These are phyloP conservation scores for Penicillium crustosum DNA, from an alignment of 2,329 filamentous ascomycete species.

Conservation along the genomic window DNA sequence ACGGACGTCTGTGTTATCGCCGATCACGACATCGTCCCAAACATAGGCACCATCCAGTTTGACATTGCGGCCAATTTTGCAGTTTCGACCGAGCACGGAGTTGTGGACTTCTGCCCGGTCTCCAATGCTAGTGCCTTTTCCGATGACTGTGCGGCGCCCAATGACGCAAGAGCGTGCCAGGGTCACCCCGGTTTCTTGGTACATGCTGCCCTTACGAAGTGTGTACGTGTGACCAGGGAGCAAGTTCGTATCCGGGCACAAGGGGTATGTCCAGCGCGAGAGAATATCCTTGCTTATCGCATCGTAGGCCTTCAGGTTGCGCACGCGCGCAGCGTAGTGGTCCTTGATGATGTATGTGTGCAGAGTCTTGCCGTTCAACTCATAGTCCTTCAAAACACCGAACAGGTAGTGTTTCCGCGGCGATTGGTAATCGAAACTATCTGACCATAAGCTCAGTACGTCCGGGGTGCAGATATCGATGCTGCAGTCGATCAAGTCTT, in stretches of 20 bases:
- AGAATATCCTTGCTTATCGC: slow-evolving; percentile 85
- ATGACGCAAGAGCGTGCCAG: slow-evolving; percentile 71
- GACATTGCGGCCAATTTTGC: slow-evolving; percentile 83
- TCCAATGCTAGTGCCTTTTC: slow-evolving; percentile 72
- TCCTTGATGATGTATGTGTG: slow-evolving; percentile 82
- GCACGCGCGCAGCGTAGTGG: slow-evolving; percentile 82
- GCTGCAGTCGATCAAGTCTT: slow-evolving; percentile 87
- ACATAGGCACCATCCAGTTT: slow-evolving; percentile 76
- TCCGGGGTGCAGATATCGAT: slow-evolving; percentile 98
- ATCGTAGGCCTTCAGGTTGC: slow-evolving; percentile 85
- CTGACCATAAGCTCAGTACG: slow-evolving; percentile 90
- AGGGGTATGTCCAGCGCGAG: slow-evolving; percentile 80
- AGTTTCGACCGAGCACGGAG: slow-evolving; percentile 79
- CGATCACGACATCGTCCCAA: slow-evolving; percentile 80
- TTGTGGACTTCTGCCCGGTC: slow-evolving; percentile 68
- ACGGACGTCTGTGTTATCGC: slow-evolving; percentile 68
- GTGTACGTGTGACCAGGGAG: slow-evolving; percentile 74
- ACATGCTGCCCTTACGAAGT: slow-evolving; percentile 66
- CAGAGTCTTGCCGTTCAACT: slow-evolving; percentile 95
- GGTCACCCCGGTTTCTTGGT: slow-evolving; percentile 75
- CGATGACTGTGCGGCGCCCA: slow-evolving; percentile 69
- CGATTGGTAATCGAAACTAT: slow-evolving; percentile 95
- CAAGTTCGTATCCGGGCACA: slow-evolving; percentile 86
- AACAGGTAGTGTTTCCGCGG: slow-evolving; percentile 86
- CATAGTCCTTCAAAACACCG: slow-evolving; percentile 92